Evolutionary conservation across 345 rosid species (phyloP).

Genomic region (Rhodamnia argentea): DNA sequence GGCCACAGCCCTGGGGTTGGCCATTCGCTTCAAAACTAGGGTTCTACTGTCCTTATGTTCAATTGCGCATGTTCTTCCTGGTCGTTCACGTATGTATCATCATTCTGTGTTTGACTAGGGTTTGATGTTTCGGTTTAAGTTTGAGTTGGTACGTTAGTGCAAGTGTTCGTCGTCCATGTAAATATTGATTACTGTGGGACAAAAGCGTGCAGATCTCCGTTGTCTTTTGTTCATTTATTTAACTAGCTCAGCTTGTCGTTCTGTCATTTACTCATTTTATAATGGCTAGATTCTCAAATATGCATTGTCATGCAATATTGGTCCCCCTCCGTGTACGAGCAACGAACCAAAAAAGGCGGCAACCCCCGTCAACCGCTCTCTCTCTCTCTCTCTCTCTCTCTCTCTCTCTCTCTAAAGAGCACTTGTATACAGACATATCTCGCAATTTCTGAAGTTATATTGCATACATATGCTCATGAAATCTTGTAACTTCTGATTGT

Average conservation of each 20-base stretch:
- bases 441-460: too few species aligned
- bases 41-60: not conserved
- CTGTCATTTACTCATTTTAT: not conserved
- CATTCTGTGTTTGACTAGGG: not conserved
- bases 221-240: not conserved
- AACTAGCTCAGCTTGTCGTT: not conserved
- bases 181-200: too few species aligned
- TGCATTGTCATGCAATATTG: not conserved
- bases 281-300: not conserved
- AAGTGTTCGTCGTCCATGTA: not conserved
- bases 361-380: too few species aligned
- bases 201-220: not conserved
- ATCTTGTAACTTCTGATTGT: not conserved
- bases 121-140: not conserved
- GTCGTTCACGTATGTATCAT: not conserved
- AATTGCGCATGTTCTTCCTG: not conserved
- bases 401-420: too few species aligned
- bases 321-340: not conserved
- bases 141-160: not conserved
- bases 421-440: too few species aligned
- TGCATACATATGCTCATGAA: not conserved
- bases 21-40: not conserved
- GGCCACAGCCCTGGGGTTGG: slow-evolving; percentile 2
- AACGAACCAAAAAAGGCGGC: too few species aligned
- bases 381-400: too few species aligned